Base-by-base conservation (phyloP, 2,329 filamentous ascomycete species). In the Xylariaceae sp. region DNA sequence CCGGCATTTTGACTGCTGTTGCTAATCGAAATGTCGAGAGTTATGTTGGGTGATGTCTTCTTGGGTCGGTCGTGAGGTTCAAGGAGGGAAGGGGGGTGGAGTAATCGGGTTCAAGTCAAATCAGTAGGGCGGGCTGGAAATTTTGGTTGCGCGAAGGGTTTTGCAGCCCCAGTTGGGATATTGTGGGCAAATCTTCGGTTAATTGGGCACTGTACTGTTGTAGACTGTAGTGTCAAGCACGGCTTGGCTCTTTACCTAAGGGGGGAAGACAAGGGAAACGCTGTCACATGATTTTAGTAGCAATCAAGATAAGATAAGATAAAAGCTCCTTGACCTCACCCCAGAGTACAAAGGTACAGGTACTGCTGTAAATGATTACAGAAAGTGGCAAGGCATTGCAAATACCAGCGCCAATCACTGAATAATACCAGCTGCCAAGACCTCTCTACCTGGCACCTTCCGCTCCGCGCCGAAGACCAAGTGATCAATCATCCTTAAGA, bases 1-100 rank as follows among this genome's bases (percentile, higher is more conserved):
- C 62, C 61, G 62, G 62, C 62, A 64, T 64, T 51, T 61, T 64
- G 62, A 63, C 59, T 56, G 60, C 55, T 61, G 50, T 47, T 58
- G 56, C 50, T 54, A 54, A 50, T 57, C 55, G 37, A 50, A 60
- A 59, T 61, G 60, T 62, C 59, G 57, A 62, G 57, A 48, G 48
- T 48, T 50, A 47, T 52, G n/a, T n/a, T n/a, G 55, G 50, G 30
- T 56, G 53, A 43, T 55, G 49, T 49, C 44, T 41, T 48, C 42
- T 44, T 48, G 44, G 36, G n/a, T n/a, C n/a, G 21, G 21, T 41
- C 23, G 36, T 43, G 45, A 39, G 31, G 33, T 39, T n/a, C n/a
- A n/a, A 28, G 36, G 41, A 40, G 42, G 36, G 40, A 39, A 38
- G 46, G 21, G 36, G 41, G 51, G 52, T 53, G 51, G 52, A 54